Evolutionary conservation across 1,139 yeast genomes (phyloP), one percentile per base, ranked within the genome.

Genomic region (Saccharomycopsis crataegensis): DNA sequence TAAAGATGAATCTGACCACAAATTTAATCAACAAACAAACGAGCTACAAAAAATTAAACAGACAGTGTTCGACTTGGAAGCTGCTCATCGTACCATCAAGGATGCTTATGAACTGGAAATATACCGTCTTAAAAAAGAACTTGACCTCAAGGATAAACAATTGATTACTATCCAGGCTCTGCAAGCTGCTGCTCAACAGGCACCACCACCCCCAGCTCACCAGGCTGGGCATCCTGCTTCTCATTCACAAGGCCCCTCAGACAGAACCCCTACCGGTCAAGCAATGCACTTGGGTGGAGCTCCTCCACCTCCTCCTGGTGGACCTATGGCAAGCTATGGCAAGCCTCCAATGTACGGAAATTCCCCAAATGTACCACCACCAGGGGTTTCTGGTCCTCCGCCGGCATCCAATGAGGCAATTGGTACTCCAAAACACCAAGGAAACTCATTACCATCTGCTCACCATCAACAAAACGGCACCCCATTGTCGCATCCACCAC

Each of bases 21-120:
- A 91, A 68, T 83, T 89, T 67, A 84, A 82, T 67, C 96, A 90
- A 70, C 98, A 93, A 70, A 85, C 90, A 53, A 89, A 88, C 52
- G 99, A 93, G 69, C 85, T 93, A 82, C 94, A 90, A 66, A 96
- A 88, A 68, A 91, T 93, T 60, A 80, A 97, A 64, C 95, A 89
- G 66, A 88, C 96, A 16, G 96, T 93, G 50, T 90, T 85, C 66
- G 98, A 93, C 67, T 78, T 93, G 64, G 98, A 93, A 68, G 80
- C 86, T 79, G 94, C 96, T 48, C 98, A 93, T 71, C 78, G 96
- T 62, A 88, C 89, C 68, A 88, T 93, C 79, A 91, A 91, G 72
- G 98, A 91, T 64, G 91, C 94, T 49, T 93, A 93, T 69, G 97
- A 91, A 68, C 96, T 88, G 64, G 98, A 93, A 69, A 87, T 93